These are phyloP conservation scores for Cyathus striatus DNA, from an alignment of 768 basidiomycete genomes.

Conservation along the genomic window DNA sequence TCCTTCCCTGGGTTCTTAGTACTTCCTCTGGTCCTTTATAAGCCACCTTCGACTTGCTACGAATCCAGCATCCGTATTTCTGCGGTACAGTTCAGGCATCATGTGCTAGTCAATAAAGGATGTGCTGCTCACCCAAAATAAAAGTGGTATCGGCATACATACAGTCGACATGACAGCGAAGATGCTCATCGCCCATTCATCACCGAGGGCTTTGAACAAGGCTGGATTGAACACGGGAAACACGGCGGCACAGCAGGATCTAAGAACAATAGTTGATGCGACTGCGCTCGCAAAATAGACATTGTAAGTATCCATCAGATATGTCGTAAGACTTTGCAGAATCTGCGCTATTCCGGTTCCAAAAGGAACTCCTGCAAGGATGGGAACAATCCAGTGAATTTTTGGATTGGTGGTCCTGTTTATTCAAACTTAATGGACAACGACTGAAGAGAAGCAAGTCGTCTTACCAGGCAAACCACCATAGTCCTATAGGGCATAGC, in stretches of 20 bases:
- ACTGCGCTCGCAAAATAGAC: slow-evolving; percentile 65
- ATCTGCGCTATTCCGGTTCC: slow-evolving; percentile 62
- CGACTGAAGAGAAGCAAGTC: not conserved
- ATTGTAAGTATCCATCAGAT: slow-evolving; percentile 68
- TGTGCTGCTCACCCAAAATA: slow-evolving; percentile 44
- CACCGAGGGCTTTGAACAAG: slow-evolving; percentile 49
- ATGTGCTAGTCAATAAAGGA: not conserved
- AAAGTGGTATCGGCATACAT: slow-evolving; percentile 50
- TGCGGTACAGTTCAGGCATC: slow-evolving; percentile 15
- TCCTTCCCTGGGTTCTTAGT: no score
- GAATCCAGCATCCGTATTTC: slow-evolving; percentile 47
- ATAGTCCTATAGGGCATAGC: slow-evolving; percentile 51
- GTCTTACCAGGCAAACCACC: slow-evolving; percentile 63
- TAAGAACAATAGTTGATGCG: slow-evolving; percentile 63
- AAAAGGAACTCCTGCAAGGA: slow-evolving; percentile 64
- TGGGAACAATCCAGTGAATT: slow-evolving; percentile 63
- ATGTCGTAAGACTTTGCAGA: slow-evolving; percentile 59
- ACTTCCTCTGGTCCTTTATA: slow-evolving; percentile 28
- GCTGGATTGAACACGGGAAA: slow-evolving; percentile 56
- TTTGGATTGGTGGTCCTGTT: slow-evolving; percentile 46
- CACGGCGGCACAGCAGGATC: slow-evolving; percentile 55
- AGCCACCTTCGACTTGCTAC: slow-evolving; percentile 39
- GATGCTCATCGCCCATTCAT: slow-evolving; percentile 49
- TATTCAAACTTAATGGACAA: not conserved
- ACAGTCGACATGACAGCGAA: slow-evolving; percentile 46